Conservation (phyloP, 257 asterid species). For the Scutellaria minor region DNA sequence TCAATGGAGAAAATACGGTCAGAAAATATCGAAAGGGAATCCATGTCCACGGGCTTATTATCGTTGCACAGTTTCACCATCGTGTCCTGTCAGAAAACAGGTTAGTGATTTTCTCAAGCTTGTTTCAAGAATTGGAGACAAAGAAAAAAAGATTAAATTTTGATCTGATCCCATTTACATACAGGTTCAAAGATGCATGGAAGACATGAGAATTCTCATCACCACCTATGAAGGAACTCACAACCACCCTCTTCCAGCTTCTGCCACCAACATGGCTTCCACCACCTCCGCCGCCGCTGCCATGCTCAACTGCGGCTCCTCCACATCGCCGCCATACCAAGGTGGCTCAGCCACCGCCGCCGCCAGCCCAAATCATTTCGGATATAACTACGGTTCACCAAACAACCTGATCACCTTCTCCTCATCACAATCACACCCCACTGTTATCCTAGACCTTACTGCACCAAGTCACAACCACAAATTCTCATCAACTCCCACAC, state of each 20-base stretch:
- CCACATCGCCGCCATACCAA: conserved; percentile 34
- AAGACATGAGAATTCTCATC: conserved; percentile 51
- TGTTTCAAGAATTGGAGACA: neutral
- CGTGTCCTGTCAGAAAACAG: conserved; percentile 65
- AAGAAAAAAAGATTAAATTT: neutral
- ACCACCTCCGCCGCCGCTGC: conserved; percentile 56
- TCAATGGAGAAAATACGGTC: conserved; percentile 71
- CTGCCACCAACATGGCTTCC: conserved; percentile 59
- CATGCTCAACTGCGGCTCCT: conserved; percentile 52
- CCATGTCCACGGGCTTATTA: conserved; percentile 71
- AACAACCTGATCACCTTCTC: conserved; percentile 38
- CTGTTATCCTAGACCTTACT: conserved; percentile 59
- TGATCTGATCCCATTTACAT: neutral
- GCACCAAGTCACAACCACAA: conserved; percentile 38
- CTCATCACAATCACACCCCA: conserved; percentile 58
- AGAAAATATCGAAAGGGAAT: conserved; percentile 57
- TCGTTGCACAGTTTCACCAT: conserved; percentile 55
- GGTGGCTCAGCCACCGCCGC: too few relatives aligned
- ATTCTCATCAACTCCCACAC: conserved; percentile 34
- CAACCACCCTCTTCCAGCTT: conserved; percentile 56
- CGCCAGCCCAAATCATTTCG: conserved; percentile 26
- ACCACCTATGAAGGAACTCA: conserved; percentile 65
- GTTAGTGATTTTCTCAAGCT: conserved; percentile 13
- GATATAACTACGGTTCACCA: conserved; percentile 37
- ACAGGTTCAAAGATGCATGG: conserved; percentile 60